Percentiles rank a stretch among this genome's conserved stretches.
These are phyloP conservation scores for Didymella keratinophila DNA, from an alignment of 2,329 filamentous ascomycete species.

Conservation along the genomic window DNA sequence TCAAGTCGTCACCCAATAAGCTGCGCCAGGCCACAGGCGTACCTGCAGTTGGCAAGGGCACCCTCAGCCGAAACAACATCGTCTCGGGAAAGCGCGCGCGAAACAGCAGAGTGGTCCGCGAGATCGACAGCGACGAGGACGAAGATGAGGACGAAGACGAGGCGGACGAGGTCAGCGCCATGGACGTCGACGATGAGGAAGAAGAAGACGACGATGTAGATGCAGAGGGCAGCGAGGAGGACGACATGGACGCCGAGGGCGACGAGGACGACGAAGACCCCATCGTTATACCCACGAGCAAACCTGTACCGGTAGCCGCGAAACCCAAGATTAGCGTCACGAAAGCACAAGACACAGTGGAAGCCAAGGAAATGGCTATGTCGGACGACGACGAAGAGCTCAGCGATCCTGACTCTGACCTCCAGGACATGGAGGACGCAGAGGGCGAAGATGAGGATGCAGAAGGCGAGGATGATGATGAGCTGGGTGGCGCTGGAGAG, in stretches of 20 bases:
- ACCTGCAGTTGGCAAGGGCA: conserved; percentile 33
- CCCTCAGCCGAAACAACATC: conserved; percentile 48
- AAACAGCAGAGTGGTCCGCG: conserved; percentile 50
- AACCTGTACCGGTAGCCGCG: conserved; percentile 33
- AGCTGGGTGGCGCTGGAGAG: conserved; percentile 46
- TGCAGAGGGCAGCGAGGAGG: conserved; percentile 40
- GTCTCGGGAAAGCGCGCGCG: conserved; percentile 50
- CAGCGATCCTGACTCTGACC: conserved; percentile 50
- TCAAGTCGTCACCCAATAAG: conserved; percentile 60
- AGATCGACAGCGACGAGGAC: conserved; percentile 54
- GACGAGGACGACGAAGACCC: conserved; percentile 51
- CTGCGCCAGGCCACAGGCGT: conserved; percentile 57
- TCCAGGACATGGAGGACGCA: conserved; percentile 56
- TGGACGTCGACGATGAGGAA: conserved; percentile 52
- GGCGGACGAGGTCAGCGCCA: conserved; percentile 52
- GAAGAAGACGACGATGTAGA: conserved; percentile 50
- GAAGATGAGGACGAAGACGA: conserved; percentile 52
- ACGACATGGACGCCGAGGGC: conserved; percentile 49
- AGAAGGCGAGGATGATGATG: conserved; percentile 53
- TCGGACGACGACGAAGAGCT: conserved; percentile 58
- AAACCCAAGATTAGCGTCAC: conserved; percentile 49
- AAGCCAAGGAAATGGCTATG: conserved; percentile 60
- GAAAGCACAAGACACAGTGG: conserved; percentile 53
- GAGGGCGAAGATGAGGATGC: conserved; percentile 57
- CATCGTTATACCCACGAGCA: conserved; percentile 40